phyloP scores from a whole-genome alignment of 208 protist genomes.

The Wallacemonas sp. region DNA sequence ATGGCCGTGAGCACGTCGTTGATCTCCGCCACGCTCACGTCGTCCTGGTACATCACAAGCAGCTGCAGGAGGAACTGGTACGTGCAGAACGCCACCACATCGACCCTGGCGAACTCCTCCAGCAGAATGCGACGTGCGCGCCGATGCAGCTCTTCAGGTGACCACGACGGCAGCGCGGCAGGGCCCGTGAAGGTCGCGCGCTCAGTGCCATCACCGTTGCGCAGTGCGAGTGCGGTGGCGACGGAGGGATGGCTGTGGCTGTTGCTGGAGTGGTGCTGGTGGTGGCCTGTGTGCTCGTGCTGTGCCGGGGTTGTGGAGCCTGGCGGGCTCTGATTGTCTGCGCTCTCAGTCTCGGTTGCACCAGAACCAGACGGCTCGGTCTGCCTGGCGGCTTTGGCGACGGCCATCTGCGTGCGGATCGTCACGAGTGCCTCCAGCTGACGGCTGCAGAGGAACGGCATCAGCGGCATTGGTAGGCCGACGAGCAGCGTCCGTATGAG shows the following conservation, averaged over 20 bases:
- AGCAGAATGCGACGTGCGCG: conserved; percentile 4
- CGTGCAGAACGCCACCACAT: not conserved
- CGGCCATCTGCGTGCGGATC: conserved; percentile 9
- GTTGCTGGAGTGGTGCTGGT: too few relatives aligned
- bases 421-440: conserved; percentile 36
- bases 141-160: conserved; percentile 3
- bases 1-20: conserved; percentile 14
- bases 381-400: too few relatives aligned
- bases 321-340: not conserved
- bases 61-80: conserved; percentile 12
- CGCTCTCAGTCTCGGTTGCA: too few relatives aligned
- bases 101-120: conserved; percentile 1
- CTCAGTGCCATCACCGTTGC: not conserved
- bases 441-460: conserved; percentile 43
- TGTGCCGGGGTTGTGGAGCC: too few relatives aligned
- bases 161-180: not conserved
- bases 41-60: not conserved
- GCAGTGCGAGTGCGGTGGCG: not conserved
- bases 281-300: too few relatives aligned
- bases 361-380: too few relatives aligned
- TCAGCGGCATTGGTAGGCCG: conserved; percentile 43
- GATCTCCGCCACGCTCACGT: conserved; percentile 5
- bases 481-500: conserved; percentile 36
- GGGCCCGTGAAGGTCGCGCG: not conserved
- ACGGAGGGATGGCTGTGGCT: conserved; percentile 4